Percentiles rank a stretch among this genome's conserved stretches.
Conservation (phyloP, 164 flowering plant genomes). For the Piper longum region DNA sequence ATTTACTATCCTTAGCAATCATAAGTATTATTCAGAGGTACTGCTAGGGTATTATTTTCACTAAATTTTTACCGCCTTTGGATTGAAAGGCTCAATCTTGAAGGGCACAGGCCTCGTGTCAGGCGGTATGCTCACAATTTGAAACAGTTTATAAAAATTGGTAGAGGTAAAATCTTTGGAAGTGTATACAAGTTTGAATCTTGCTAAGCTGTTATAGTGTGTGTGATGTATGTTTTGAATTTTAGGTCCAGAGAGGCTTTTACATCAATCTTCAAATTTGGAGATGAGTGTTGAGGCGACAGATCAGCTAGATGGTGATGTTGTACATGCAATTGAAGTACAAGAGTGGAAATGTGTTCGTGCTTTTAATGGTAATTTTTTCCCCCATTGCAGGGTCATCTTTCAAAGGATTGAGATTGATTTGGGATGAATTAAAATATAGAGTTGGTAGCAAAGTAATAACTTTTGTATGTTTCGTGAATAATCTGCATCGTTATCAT, state of each 20-base stretch:
- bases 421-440: too few relatives aligned
- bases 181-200: too few relatives aligned
- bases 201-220: not conserved
- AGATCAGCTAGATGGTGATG: slow-evolving; percentile 34
- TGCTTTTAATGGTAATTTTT: slow-evolving; percentile 46
- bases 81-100: slow-evolving; percentile 64
- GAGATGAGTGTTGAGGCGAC: slow-evolving; percentile 1
- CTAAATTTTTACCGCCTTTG: not conserved
- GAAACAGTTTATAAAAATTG: slow-evolving; percentile 66
- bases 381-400: too few relatives aligned
- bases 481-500: too few relatives aligned
- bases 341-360: slow-evolving; percentile 80
- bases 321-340: slow-evolving; percentile 63
- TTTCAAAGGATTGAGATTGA: too few relatives aligned
- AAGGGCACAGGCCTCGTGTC: slow-evolving; percentile 70
- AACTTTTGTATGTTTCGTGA: too few relatives aligned
- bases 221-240: not conserved
- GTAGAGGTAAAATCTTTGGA: slow-evolving; percentile 45
- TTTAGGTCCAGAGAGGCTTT: slow-evolving; percentile 64
- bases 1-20: not conserved
- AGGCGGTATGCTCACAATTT: slow-evolving; percentile 40
- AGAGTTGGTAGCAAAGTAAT: too few relatives aligned
- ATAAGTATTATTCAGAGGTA: not conserved
- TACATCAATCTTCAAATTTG: slow-evolving; percentile 21
- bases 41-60: not conserved